Evolutionary conservation across 352 stramenopile species (phyloP).

Genomic region (Phytopythium oedochilum): DNA sequence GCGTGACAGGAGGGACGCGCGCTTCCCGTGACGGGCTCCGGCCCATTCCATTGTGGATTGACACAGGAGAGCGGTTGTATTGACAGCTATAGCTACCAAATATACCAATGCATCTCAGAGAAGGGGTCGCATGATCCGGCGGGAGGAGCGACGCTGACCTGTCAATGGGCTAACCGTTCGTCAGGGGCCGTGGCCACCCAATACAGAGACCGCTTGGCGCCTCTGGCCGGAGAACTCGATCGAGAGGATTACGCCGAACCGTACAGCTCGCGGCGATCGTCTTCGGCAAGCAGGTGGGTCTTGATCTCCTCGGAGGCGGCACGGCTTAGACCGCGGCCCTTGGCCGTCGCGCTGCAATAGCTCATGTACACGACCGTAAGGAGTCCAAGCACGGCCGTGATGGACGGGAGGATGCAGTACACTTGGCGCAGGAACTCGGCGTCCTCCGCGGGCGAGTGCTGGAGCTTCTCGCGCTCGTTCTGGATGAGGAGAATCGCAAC

Average conservation of each 20-base stretch:
- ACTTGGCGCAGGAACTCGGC: constrained; percentile 68
- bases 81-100: not conserved
- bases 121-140: not conserved
- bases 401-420: constrained; percentile 63
- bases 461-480: constrained; percentile 70
- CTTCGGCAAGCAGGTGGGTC: constrained; percentile 13
- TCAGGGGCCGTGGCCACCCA: not conserved
- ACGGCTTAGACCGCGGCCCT: constrained; percentile 17
- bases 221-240: not conserved
- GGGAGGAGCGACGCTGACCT: not conserved
- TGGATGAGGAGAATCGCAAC: constrained; percentile 80
- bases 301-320: constrained; percentile 26
- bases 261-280: constrained; percentile 11
- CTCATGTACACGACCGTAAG: constrained; percentile 73
- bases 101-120: too few species aligned
- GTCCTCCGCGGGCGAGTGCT: constrained; percentile 46
- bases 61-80: not conserved
- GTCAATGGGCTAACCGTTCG: not conserved
- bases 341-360: constrained; percentile 38
- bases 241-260: constrained; percentile 11
- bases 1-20: not conserved
- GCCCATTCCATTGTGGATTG: too few species aligned
- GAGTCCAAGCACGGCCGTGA: constrained; percentile 53
- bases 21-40: not conserved
- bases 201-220: not conserved